Percentiles rank a stretch among this genome's conserved stretches.
phyloP scores from a whole-genome alignment of 805 yeast species.

The Kodamaea sagamina region DNA sequence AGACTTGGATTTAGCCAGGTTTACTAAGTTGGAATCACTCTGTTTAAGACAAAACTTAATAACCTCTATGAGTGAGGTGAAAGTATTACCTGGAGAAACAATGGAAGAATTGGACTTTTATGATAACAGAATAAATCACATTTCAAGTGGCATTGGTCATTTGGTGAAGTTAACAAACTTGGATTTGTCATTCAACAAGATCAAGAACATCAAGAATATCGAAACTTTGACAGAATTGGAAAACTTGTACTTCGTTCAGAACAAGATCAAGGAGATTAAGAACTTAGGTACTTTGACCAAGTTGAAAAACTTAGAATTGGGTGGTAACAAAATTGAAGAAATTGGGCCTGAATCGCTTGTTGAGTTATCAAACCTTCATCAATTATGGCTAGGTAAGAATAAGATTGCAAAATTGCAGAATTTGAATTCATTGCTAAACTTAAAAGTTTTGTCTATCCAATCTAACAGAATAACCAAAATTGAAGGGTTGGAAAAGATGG shows the following conservation, averaged over 20 bases:
- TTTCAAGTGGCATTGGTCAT: conserved; percentile 66
- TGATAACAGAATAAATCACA: conserved; percentile 88
- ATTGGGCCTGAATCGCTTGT: conserved; percentile 56
- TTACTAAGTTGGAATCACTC: conserved; percentile 56
- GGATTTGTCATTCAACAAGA: conserved; percentile 88
- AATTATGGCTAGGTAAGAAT: conserved; percentile 94
- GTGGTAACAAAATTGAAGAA: conserved; percentile 74
- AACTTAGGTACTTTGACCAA: conserved; percentile 58
- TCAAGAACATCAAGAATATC: conserved; percentile 80
- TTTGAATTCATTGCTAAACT: conserved; percentile 56
- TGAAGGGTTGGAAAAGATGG: conserved; percentile 76
- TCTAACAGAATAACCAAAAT: conserved; percentile 76
- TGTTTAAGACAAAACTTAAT: conserved; percentile 84
- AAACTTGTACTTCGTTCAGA: conserved; percentile 84
- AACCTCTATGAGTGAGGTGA: conserved; percentile 56
- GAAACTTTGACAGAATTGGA: conserved; percentile 61
- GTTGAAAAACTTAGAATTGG: conserved; percentile 77
- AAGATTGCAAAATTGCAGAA: conserved; percentile 65
- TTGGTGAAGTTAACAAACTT: conserved; percentile 57
- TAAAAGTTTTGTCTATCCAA: conserved; percentile 83
- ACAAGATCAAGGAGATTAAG: conserved; percentile 73
- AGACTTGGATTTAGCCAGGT: conserved; percentile 59
- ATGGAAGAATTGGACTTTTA: conserved; percentile 84
- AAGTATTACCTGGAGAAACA: conserved; percentile 61
- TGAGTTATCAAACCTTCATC: conserved; percentile 56